Conservation (phyloP, 2,329 filamentous ascomycete genomes). For the Colletotrichum sp. region DNA sequence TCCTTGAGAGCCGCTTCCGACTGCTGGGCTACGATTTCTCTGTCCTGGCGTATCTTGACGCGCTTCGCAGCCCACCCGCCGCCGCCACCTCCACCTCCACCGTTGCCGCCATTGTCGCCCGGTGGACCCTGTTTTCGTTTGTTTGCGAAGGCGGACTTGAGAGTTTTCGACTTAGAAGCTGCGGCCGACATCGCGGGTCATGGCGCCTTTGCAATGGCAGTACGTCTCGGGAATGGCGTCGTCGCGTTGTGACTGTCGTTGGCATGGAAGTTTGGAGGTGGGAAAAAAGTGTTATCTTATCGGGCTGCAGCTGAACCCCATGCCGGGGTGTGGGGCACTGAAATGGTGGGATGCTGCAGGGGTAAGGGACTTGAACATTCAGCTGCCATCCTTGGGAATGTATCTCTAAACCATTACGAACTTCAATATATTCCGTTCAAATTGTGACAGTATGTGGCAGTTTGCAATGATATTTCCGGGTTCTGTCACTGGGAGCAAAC, state of each 20-base stretch:
- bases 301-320: neutral
- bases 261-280: neutral
- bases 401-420: neutral
- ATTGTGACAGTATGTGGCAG: accelerated
- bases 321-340: neutral
- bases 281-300: constrained; percentile 21
- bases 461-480: neutral
- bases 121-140: constrained; percentile 31
- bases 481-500: too few relatives aligned
- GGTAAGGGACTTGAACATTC: neutral
- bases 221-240: neutral
- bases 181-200: constrained; percentile 19
- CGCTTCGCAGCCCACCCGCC: constrained; percentile 41
- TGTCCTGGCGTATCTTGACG: constrained; percentile 49
- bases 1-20: constrained; percentile 60
- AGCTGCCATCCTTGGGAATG: neutral
- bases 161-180: neutral
- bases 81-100: constrained; percentile 13
- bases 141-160: constrained; percentile 15
- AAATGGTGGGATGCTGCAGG: neutral
- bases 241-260: neutral
- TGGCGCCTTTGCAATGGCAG: neutral
- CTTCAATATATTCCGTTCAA: neutral
- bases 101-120: constrained; percentile 23
- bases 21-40: constrained; percentile 54